Evolutionary conservation across 805 yeast species (phyloP).

Genomic region (Wickerhamomyces queroliae): DNA sequence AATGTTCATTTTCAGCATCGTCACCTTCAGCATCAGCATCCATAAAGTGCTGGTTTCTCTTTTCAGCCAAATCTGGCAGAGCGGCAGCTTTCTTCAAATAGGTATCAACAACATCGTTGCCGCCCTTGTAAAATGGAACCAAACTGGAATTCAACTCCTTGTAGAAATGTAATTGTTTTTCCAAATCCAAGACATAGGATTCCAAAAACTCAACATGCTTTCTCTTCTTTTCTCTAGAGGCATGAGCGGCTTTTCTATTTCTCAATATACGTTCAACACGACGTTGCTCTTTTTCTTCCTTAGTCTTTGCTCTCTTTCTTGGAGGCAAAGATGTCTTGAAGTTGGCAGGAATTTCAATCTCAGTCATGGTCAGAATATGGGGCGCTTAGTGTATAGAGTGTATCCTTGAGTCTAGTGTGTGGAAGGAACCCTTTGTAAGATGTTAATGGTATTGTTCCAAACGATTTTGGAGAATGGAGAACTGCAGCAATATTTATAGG

Average conservation of each 20-base stretch:
- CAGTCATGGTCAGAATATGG: no score
- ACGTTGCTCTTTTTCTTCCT: slow-evolving; percentile 96
- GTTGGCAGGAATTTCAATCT: slow-evolving; percentile 26
- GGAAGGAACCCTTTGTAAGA: no score
- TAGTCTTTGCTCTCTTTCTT: slow-evolving; percentile 92
- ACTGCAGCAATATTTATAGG: no score
- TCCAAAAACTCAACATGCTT: slow-evolving; percentile 85
- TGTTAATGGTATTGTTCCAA: no score
- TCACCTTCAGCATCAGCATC: slow-evolving; percentile 9
- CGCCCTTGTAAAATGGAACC: slow-evolving; percentile 12
- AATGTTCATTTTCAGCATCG: neutral
- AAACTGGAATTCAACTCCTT: slow-evolving; percentile 12
- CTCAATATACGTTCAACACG: slow-evolving; percentile 88
- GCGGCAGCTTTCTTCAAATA: slow-evolving; percentile 6
- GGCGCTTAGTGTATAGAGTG: no score
- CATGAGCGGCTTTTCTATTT: slow-evolving; percentile 96
- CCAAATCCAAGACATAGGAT: slow-evolving; percentile 20
- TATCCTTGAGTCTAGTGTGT: no score
- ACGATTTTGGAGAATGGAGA: no score
- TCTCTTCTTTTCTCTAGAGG: slow-evolving; percentile 94
- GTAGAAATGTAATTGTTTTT: slow-evolving; percentile 16
- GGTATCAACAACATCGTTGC: slow-evolving; percentile 13
- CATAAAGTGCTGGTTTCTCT: slow-evolving; percentile 14
- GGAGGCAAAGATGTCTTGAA: slow-evolving; percentile 70
- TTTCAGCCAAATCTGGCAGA: slow-evolving; percentile 19